These are phyloP conservation scores for Geotrichum candidum DNA, from an alignment of 1,139 yeast genomes.

Conservation along the genomic window DNA sequence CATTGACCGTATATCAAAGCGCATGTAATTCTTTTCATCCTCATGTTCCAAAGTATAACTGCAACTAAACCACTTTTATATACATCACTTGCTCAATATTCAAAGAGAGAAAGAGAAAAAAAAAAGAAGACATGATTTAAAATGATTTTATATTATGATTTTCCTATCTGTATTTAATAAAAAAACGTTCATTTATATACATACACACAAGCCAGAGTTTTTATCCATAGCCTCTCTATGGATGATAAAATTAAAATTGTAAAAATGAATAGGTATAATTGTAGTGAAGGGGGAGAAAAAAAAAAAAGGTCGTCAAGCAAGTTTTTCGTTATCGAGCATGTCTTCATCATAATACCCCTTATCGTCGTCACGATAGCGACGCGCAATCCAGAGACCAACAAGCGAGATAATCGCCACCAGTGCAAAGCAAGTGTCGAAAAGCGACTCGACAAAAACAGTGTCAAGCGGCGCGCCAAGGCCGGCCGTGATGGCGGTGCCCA, in stretches of 20 bases:
- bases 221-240: background rate
- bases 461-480: conserved; percentile 46
- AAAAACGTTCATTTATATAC: background rate
- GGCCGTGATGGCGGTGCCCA: conserved; percentile 50
- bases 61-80: too few species aligned
- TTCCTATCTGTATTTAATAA: background rate
- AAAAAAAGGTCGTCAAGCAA: conserved; percentile 17
- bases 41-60: too few species aligned
- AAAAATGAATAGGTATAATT: background rate
- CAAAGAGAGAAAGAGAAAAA: too few species aligned
- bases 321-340: conserved; percentile 25
- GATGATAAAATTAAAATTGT: background rate
- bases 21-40: too few species aligned
- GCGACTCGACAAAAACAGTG: conserved; percentile 59
- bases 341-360: conserved; percentile 28
- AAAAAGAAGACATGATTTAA: too few species aligned
- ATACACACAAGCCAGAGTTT: background rate
- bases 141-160: too few species aligned
- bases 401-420: conserved; percentile 50
- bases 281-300: background rate
- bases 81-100: too few species aligned
- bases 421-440: conserved; percentile 76
- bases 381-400: conserved; percentile 36
- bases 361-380: conserved; percentile 18
- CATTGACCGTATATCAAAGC: too few species aligned